Conservation (phyloP, 805 yeast species). For the Blastobotrys mokoenaii region DNA sequence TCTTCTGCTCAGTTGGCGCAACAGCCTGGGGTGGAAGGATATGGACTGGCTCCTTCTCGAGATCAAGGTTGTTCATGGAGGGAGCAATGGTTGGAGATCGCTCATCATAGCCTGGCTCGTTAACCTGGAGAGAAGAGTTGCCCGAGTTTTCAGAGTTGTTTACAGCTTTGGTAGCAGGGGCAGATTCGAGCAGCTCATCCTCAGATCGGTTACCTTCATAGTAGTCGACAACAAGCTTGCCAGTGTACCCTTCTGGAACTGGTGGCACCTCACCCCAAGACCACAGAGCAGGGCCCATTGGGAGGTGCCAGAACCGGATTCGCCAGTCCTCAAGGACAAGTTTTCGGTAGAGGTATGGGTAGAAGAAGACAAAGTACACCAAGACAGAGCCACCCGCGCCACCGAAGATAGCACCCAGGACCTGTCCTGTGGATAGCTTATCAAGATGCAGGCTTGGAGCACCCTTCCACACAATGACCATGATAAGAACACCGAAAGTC, state of each 20-base stretch:
- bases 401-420: conserved; percentile 53
- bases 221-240: conserved; percentile 46
- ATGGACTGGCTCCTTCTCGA: too few relatives aligned
- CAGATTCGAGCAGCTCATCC: not conserved
- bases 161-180: not conserved
- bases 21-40: too few relatives aligned
- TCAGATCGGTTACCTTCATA: conserved; percentile 29
- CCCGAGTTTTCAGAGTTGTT: too few relatives aligned
- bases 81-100: conserved; percentile 1
- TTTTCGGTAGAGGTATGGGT: conserved; percentile 56
- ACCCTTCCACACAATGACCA: conserved; percentile 76
- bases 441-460: conserved; percentile 58
- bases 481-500: conserved; percentile 44
- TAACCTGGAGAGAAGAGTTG: too few relatives aligned
- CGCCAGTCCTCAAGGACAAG: conserved; percentile 60
- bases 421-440: conserved; percentile 43
- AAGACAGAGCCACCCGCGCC: conserved; percentile 50
- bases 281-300: conserved; percentile 55
- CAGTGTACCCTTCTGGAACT: conserved; percentile 44
- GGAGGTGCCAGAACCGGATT: conserved; percentile 45
- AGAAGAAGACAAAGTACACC: conserved; percentile 45
- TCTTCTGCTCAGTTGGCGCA: not conserved
- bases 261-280: conserved; percentile 55
- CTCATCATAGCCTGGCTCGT: not conserved
- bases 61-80: too few relatives aligned